These are phyloP conservation scores for Ceratocystiopsis minuta DNA, from an alignment of 2,329 filamentous ascomycete genomes.

Conservation along the genomic window DNA sequence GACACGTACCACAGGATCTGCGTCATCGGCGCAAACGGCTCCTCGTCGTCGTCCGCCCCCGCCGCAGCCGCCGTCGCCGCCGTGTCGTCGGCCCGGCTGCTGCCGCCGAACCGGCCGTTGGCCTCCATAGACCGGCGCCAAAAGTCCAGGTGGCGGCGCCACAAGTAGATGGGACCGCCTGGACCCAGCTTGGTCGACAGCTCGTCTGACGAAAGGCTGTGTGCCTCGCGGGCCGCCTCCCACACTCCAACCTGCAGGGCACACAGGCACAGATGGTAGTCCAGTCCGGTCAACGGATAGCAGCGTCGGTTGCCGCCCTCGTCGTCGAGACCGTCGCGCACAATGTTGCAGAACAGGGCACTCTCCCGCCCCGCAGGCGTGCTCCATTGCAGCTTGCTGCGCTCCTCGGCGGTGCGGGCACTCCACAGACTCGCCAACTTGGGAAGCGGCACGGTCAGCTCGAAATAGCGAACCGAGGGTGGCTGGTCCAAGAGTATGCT, in stretches of 20 bases:
- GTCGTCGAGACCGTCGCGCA: not conserved
- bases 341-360: slow-evolving; percentile 2
- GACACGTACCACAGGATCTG: slow-evolving; percentile 1
- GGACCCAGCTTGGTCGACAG: slow-evolving; percentile 1
- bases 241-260: slow-evolving; percentile 3
- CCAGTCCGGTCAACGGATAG: not conserved
- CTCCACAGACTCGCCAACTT: slow-evolving; percentile 2
- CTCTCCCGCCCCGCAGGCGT: slow-evolving; percentile 1
- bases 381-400: slow-evolving; percentile 2
- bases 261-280: slow-evolving; percentile 3
- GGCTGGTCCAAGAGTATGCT: slow-evolving; percentile 3
- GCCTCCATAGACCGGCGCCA: not conserved
- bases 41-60: not conserved
- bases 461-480: slow-evolving; percentile 2
- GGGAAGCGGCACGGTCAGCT: slow-evolving; percentile 2
- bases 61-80: no score
- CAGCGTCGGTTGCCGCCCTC: not conserved
- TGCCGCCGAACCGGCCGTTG: not conserved
- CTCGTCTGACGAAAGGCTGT: slow-evolving; percentile 2
- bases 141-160: not conserved
- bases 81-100: not conserved
- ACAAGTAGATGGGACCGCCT: not conserved
- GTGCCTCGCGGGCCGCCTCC: slow-evolving; percentile 2
- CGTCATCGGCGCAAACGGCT: not conserved
- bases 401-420: not conserved